These are phyloP conservation scores for Mimosa bimucronata DNA, from an alignment of 306 rosid genomes.

Conservation along the genomic window DNA sequence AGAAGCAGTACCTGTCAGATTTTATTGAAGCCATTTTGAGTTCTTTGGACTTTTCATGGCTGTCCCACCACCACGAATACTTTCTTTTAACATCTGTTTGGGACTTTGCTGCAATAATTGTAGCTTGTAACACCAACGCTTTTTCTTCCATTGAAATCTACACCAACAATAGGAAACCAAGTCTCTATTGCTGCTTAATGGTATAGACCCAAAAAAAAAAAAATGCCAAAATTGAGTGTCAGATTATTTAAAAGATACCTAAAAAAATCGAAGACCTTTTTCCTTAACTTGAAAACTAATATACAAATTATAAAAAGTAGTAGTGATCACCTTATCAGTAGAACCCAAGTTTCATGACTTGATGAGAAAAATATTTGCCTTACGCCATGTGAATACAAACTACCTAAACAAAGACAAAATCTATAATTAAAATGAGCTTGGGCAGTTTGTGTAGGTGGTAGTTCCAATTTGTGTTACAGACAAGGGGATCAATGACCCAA, in stretches of 20 bases:
- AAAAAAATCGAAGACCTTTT: background rate
- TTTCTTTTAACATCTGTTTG: slow-evolving; percentile 64
- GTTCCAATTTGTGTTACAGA: background rate
- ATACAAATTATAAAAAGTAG: slow-evolving; percentile 23
- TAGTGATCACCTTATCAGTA: slow-evolving; percentile 48
- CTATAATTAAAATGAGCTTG: slow-evolving; percentile 3
- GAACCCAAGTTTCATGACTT: slow-evolving; percentile 33
- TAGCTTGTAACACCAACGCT: slow-evolving; percentile 45
- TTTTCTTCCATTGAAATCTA: slow-evolving; percentile 43
- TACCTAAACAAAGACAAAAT: slow-evolving; percentile 51
- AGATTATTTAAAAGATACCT: slow-evolving; percentile 26
- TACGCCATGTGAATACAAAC: slow-evolving; percentile 26
- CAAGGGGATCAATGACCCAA: background rate
- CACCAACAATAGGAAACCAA: slow-evolving; percentile 26
- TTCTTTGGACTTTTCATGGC: slow-evolving; percentile 94
- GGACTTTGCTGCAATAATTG: slow-evolving; percentile 56
- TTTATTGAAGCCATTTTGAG: slow-evolving; percentile 97
- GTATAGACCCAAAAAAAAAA: slow-evolving; percentile 33
- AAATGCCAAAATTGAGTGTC: slow-evolving; percentile 38
- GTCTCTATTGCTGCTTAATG: slow-evolving; percentile 42
- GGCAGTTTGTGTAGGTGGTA: no score
- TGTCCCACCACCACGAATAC: slow-evolving; percentile 99
- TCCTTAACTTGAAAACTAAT: background rate
- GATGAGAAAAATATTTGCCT: slow-evolving; percentile 34
- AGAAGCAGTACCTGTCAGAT: slow-evolving; percentile 73